Conservation (phyloP, 2,329 filamentous ascomycete genomes). For the Aureobasidium sp. region DNA sequence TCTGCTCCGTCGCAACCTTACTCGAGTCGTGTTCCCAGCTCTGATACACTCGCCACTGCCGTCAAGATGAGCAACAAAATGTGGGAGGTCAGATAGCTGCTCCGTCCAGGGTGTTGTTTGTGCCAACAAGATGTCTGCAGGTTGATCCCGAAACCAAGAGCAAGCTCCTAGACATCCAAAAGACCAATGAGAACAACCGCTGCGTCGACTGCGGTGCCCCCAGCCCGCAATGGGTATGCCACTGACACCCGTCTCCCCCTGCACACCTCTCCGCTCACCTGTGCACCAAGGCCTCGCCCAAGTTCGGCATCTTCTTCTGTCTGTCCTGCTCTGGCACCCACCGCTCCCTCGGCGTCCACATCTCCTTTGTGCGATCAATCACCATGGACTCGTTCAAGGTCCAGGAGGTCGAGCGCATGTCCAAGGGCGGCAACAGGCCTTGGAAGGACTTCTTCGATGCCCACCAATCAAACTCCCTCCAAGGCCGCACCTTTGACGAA, state of each 20-base stretch:
- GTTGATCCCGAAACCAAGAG: conserved; percentile 94
- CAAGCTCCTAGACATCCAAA: conserved; percentile 90
- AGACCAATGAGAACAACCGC: conserved; percentile 75
- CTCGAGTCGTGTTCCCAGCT: neutral
- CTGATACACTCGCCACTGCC: neutral
- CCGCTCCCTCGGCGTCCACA: conserved; percentile 90
- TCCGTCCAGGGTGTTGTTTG: neutral
- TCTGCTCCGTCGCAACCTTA: neutral
- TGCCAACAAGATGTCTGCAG: conserved; percentile 10
- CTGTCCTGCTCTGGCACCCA: conserved; percentile 92
- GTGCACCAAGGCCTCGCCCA: conserved; percentile 59
- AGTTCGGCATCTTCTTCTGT: conserved; percentile 98
- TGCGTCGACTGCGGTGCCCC: conserved; percentile 96
- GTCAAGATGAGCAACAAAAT: conserved; percentile 45
- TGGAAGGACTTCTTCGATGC: conserved; percentile 81
- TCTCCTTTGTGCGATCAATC: conserved; percentile 94
- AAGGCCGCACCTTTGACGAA: conserved; percentile 61
- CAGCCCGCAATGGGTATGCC: conserved; percentile 87
- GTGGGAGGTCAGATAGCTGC: conserved; percentile 59
- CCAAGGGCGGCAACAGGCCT: conserved; percentile 77
- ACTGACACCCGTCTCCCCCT: neutral
- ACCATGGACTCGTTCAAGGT: conserved; percentile 99
- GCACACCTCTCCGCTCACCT: neutral
- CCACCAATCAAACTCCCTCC: conserved; percentile 38
- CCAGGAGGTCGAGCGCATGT: conserved; percentile 87